Evolutionary conservation across 202 grass and related monocot species (phyloP), one percentile per base, ranked within the genome.

Genomic region (Musa balbisiana): DNA sequence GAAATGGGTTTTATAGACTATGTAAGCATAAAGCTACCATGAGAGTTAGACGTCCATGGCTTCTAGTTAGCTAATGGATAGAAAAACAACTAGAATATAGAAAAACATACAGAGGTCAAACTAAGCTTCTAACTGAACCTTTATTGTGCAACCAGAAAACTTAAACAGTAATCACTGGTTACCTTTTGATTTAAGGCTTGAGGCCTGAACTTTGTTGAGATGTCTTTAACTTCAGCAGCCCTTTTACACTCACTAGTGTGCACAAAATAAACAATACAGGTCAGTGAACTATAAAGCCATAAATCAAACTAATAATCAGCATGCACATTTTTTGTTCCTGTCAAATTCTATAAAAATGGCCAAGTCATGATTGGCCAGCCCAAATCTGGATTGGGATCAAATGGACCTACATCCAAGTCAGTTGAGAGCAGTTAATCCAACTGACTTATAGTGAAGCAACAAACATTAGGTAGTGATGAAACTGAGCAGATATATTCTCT

Each of bases 131-230:
- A 79, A 59, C 2, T 49, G 27, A 74, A 82, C 74, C 23, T 58
- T 9, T 70, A 81, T 17, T 19, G 49, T 55, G 55, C 15, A 82
- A 55, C 80, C 52, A 51, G 62, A 63, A 72, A 53, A 78, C 6
- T 73, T 10, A 72, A 51, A 52, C 33, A 9, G n/a, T 59, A 27
- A 64, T 8, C 60, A 75, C 14, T 21, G 73, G 22, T 29, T 88
- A 99, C 95, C 89, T 95, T 99, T 75, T 83, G 92, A 92, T 92
- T 80, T 67, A 87, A 12, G 2, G 79, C 60, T 29, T 54, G 77
- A 56, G 95, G 85, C 85, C 87, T 87, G 83, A 95, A 99, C 86
- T 86, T 86, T 69, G 82, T 90, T 58, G 80, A 12, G 33, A 53
- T 83, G 52, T 66, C 73, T 75, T 80, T 90, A 67, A 33, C 76